These are phyloP conservation scores for Handroanthus guayacan DNA, from an alignment of 257 asterid species.

Conservation along the genomic window DNA sequence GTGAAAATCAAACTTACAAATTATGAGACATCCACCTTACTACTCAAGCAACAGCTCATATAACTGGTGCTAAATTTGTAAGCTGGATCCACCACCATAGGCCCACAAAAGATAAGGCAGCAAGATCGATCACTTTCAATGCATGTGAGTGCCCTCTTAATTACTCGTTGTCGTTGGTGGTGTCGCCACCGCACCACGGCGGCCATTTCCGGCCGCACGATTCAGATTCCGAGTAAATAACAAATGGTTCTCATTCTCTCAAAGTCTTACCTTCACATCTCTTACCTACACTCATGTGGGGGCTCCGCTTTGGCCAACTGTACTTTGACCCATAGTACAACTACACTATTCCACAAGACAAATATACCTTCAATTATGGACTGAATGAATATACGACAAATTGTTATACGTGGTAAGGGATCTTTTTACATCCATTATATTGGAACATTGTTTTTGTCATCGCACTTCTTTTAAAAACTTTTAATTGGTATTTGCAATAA, in stretches of 20 bases:
- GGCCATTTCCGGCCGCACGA: slow-evolving; percentile 8
- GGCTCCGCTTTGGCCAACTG: background rate
- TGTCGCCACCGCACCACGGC: slow-evolving; percentile 25
- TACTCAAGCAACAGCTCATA: no score
- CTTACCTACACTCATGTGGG: background rate
- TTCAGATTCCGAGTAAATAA: background rate
- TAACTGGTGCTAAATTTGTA: no score
- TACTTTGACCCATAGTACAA: background rate
- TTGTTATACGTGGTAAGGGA: no score
- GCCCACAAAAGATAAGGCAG: background rate
- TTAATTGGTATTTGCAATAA: no score
- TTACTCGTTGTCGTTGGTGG: background rate
- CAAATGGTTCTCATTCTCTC: background rate
- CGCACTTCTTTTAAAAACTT: no score
- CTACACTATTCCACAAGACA: background rate
- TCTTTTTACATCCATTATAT: no score
- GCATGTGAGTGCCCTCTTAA: background rate
- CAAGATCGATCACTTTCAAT: background rate
- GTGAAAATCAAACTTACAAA: no score
- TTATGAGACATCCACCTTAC: no score
- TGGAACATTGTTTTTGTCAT: no score
- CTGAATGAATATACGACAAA: no score
- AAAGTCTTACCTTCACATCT: background rate
- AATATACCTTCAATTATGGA: no score
- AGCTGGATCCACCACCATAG: no score